A percentile compares a stretch with the other conserved stretches of the same genome.
These are phyloP conservation scores for Achlya hypogyna DNA, from an alignment of 352 stramenopile genomes.

Conservation along the genomic window DNA sequence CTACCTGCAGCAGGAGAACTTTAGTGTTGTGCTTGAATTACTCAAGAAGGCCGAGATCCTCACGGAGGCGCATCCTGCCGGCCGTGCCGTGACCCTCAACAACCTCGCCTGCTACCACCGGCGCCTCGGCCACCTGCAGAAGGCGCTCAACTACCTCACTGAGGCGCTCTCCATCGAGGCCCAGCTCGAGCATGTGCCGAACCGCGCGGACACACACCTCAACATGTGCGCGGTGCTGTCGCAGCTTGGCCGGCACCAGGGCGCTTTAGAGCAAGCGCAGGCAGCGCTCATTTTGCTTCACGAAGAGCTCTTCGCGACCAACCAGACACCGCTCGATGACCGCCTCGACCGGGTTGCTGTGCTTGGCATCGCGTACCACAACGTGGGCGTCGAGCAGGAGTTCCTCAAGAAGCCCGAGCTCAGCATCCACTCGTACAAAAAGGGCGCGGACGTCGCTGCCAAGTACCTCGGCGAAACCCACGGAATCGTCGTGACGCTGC, in stretches of 20 bases:
- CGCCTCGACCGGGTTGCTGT: constrained; percentile 87
- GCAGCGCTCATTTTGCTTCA: constrained; percentile 88
- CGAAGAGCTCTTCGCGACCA: constrained; percentile 73
- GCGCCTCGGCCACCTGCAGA: constrained; percentile 84
- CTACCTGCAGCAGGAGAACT: constrained; percentile 92
- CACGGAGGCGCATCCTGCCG: constrained; percentile 75
- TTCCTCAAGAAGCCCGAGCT: constrained; percentile 90
- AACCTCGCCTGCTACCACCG: constrained; percentile 93
- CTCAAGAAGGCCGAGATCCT: constrained; percentile 93
- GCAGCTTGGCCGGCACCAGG: constrained; percentile 85
- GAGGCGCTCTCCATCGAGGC: constrained; percentile 89
- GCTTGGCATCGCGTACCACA: constrained; percentile 92
- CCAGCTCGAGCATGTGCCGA: constrained; percentile 72
- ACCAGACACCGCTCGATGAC: constrained; percentile 16
- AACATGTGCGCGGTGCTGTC: constrained; percentile 93
- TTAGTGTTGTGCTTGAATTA: constrained; percentile 85
- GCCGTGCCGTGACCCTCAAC: constrained; percentile 88
- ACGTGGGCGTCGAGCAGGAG: constrained; percentile 92
- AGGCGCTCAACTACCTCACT: constrained; percentile 86
- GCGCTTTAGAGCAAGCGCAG: constrained; percentile 86
- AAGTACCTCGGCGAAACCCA: constrained; percentile 82
- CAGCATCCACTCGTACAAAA: constrained; percentile 86
- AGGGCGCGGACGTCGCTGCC: constrained; percentile 83
- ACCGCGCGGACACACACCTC: constrained; percentile 90
- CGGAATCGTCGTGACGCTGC: constrained; percentile 86